phyloP scores from a whole-genome alignment of 1,139 yeast species.

The Yamadazyma diddensiae region DNA sequence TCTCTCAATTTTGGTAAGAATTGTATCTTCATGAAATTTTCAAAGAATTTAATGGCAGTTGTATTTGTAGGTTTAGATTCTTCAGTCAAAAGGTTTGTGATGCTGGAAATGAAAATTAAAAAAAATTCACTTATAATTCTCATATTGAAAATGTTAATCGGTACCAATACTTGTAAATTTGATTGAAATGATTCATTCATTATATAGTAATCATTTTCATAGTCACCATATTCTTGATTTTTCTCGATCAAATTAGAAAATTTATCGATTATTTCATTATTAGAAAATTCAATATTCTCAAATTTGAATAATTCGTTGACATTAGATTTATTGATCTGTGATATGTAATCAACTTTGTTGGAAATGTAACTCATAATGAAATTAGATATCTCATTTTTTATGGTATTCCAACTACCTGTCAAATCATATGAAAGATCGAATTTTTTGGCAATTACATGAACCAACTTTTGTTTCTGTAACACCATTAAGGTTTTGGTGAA shows the following conservation, averaged over 20 bases:
- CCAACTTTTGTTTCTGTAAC: slow-evolving; percentile 67
- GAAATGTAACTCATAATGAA: slow-evolving; percentile 57
- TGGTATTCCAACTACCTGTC: slow-evolving; percentile 52
- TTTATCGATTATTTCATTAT: slow-evolving; percentile 5
- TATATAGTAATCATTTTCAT: slow-evolving; percentile 45
- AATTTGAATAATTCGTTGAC: slow-evolving; percentile 44
- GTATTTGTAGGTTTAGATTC: slow-evolving; percentile 22
- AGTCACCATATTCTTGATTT: slow-evolving; percentile 5
- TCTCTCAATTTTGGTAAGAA: slow-evolving; percentile 66
- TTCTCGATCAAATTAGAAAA: slow-evolving; percentile 13
- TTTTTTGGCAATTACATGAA: slow-evolving; percentile 46
- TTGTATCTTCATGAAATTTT: slow-evolving; percentile 58
- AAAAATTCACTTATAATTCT: slow-evolving; percentile 66
- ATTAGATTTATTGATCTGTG: slow-evolving; percentile 2
- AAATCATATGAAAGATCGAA: slow-evolving; percentile 30
- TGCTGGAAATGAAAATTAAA: slow-evolving; percentile 47
- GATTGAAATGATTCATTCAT: slow-evolving; percentile 54
- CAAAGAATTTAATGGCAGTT: slow-evolving; percentile 49
- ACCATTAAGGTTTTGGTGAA: slow-evolving; percentile 63
- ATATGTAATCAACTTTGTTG: slow-evolving; percentile 12
- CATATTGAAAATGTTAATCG: slow-evolving; percentile 79
- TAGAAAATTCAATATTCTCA: slow-evolving; percentile 40
- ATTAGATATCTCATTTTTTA: slow-evolving; percentile 57
- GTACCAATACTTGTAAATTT: slow-evolving; percentile 65
- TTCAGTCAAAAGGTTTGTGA: slow-evolving; percentile 23